These are phyloP conservation scores for Stylonectria norvegica DNA, from an alignment of 2,329 filamentous ascomycete genomes.

Conservation along the genomic window DNA sequence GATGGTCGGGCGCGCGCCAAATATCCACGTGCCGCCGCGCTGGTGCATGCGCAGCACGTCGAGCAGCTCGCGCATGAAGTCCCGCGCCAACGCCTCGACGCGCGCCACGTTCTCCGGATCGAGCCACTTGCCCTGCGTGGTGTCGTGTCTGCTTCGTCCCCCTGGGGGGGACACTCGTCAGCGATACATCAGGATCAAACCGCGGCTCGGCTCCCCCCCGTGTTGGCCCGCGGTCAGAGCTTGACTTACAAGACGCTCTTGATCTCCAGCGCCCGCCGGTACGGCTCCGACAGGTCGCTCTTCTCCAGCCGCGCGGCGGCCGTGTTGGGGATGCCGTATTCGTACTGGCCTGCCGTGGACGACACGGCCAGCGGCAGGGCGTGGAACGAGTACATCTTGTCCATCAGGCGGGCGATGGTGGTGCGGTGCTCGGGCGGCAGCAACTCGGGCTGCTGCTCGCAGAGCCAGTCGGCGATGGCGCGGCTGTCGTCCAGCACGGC, in stretches of 20 bases:
- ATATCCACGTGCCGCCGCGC: conserved; percentile 24
- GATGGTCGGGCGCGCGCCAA: conserved; percentile 28
- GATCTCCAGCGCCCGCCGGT: conserved; percentile 30
- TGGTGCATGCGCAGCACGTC: conserved; percentile 12
- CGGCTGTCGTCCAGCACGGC: conserved; percentile 25
- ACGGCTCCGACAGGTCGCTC: conserved; percentile 20
- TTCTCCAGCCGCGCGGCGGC: conserved; percentile 30
- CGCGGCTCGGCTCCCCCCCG: too few species aligned
- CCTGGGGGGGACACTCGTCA: too few species aligned
- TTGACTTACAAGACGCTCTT: conserved; percentile 30
- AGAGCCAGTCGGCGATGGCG: conserved; percentile 29
- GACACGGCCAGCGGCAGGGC: conserved; percentile 22
- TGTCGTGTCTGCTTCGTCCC: conserved; percentile 29
- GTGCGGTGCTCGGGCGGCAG: conserved; percentile 22
- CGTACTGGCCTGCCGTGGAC: conserved; percentile 20
- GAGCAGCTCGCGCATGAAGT: conserved; percentile 22
- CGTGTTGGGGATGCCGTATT: conserved; percentile 26
- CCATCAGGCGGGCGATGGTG: conserved; percentile 23
- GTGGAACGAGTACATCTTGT: conserved; percentile 26
- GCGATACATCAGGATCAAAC: not conserved
- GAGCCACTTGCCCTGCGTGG: conserved; percentile 19
- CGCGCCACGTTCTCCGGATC: conserved; percentile 23
- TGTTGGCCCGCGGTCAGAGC: too few species aligned
- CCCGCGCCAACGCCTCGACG: conserved; percentile 20
- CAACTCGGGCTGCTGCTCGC: conserved; percentile 26